Evolutionary conservation across 2,329 filamentous ascomycete species (phyloP), one percentile per base, ranked within the genome.

Genomic region (Talaromyces sp.): DNA sequence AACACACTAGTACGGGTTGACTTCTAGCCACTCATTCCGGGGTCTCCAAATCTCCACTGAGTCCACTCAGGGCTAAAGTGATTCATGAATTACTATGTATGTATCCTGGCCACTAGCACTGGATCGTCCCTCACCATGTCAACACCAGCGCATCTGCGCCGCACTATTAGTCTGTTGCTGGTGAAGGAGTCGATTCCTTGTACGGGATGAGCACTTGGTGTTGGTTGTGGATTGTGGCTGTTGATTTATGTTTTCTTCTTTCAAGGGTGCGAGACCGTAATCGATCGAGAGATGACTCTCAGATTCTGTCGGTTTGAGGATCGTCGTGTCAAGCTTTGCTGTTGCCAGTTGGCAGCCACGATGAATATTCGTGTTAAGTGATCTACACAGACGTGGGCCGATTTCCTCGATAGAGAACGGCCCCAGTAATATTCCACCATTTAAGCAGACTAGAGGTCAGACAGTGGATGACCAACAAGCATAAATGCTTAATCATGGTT

Each of bases 31-130:
- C 11, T 56, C 29, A 56, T 56, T 36, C 53, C 31, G 31, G 53
- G 53, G 31, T 56, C 53, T 56, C 53, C 53, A 36, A 29, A 25
- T 36, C 49, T 56, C 53, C 53, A 56, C 53, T 19, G 2, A 36
- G 34, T 36, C 34, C 34, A 36, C 34, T 11, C 49, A 31, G 27
- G 25, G 27, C 11, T 19, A n/a, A 7, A 10, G n/a, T n/a, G n/a
- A n/a, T n/a, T n/a, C n/a, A n/a, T 17, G 27, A 53, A 31, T 31
- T 31, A n/a, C 27, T 38, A 38, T 38, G 4, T 17, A 15, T 7
- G 4, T 40, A 17, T 40, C 11, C 8, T 31, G 3, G 25, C 13
- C 13, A 31, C 27, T 36, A 54, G 27, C 15, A 22, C 17, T 19
- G n/a, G 51, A 54, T 54, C 51, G 51, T 54, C 51, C 29, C 29